A percentile compares a stretch with the other conserved stretches of the same genome.
Conservation (phyloP, 2,329 filamentous ascomycete species). For the Colletotrichum spinosum region DNA sequence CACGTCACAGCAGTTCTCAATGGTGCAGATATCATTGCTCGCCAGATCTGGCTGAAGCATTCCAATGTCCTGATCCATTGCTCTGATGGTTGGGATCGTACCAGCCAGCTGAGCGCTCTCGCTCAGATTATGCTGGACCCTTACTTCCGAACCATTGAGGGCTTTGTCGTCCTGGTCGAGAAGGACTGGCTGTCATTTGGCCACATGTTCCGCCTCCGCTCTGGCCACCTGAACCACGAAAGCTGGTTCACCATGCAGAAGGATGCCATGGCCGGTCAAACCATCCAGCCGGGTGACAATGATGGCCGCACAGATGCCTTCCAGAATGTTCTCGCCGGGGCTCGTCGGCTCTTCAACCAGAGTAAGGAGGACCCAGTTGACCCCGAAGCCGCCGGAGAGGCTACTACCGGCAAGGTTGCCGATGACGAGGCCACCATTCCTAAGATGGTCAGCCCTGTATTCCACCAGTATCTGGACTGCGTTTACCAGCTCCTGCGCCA, state of each 20-base stretch:
- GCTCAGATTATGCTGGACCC: slow-evolving; percentile 95
- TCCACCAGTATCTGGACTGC: slow-evolving; percentile 96
- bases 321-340: slow-evolving; percentile 86
- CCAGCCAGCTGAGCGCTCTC: slow-evolving; percentile 91
- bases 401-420: slow-evolving; percentile 52
- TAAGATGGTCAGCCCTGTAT: slow-evolving; percentile 95
- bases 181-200: slow-evolving; percentile 99
- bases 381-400: slow-evolving; percentile 62
- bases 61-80: slow-evolving; percentile 97
- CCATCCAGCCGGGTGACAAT: slow-evolving; percentile 71
- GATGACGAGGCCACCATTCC: slow-evolving; percentile 78
- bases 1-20: slow-evolving; percentile 88
- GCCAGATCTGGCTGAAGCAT: slow-evolving; percentile 90
- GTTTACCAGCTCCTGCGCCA: slow-evolving; percentile 91
- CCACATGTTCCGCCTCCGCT: slow-evolving; percentile 96
- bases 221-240: slow-evolving; percentile 87
- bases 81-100: slow-evolving; percentile 98
- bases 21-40: slow-evolving; percentile 85
- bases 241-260: slow-evolving; percentile 94
- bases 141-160: slow-evolving; percentile 92
- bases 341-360: slow-evolving; percentile 91
- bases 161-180: slow-evolving; percentile 93
- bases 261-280: slow-evolving; percentile 76
- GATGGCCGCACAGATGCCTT: slow-evolving; percentile 78
- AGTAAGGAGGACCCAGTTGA: slow-evolving; percentile 71